Percentiles rank a stretch among this genome's conserved stretches.
These are phyloP conservation scores for Cenococcum geophilum DNA, from an alignment of 495 filamentous ascomycete species.

Conservation along the genomic window DNA sequence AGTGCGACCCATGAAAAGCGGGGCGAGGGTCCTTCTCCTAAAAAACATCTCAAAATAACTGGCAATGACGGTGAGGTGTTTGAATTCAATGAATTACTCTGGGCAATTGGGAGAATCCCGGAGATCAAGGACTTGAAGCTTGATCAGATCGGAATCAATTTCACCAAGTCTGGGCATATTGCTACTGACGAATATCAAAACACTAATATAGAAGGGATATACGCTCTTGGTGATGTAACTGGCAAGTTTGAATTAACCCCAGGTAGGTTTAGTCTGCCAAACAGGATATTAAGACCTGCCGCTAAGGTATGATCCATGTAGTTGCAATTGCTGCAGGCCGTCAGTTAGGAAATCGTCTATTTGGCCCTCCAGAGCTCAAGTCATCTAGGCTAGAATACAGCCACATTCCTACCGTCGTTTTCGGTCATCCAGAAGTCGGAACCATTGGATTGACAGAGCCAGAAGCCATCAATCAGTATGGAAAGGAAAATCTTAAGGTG, in stretches of 20 bases:
- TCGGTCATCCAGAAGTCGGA: slow-evolving; percentile 56
- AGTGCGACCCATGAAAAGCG: slow-evolving; percentile 16
- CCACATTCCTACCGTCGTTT: slow-evolving; percentile 56
- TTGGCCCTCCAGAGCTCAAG: slow-evolving; percentile 48
- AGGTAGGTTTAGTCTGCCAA: slow-evolving; percentile 18
- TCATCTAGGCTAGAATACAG: slow-evolving; percentile 48
- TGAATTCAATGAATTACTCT: slow-evolving; percentile 26
- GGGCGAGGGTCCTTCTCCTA: slow-evolving; percentile 14
- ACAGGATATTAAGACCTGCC: background rate
- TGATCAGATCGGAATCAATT: slow-evolving; percentile 11
- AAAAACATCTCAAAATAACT: slow-evolving; percentile 24
- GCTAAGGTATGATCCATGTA: background rate
- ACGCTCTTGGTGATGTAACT: slow-evolving; percentile 56
- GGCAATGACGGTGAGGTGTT: slow-evolving; percentile 14
- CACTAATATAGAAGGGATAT: slow-evolving; percentile 49
- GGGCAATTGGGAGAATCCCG: slow-evolving; percentile 26
- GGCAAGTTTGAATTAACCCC: slow-evolving; percentile 55
- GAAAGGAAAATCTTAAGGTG: slow-evolving; percentile 51
- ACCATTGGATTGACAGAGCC: slow-evolving; percentile 55
- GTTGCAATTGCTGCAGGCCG: slow-evolving; percentile 58
- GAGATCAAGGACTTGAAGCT: slow-evolving; percentile 17
- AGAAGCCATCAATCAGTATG: slow-evolving; percentile 48
- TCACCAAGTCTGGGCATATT: slow-evolving; percentile 42
- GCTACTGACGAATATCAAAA: slow-evolving; percentile 56
- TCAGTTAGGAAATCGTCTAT: slow-evolving; percentile 52